Percentiles rank a stretch among this genome's conserved stretches.
Conservation (phyloP, 1,284 basidiomycete genomes). For the Coniferiporia sulphurascens region DNA sequence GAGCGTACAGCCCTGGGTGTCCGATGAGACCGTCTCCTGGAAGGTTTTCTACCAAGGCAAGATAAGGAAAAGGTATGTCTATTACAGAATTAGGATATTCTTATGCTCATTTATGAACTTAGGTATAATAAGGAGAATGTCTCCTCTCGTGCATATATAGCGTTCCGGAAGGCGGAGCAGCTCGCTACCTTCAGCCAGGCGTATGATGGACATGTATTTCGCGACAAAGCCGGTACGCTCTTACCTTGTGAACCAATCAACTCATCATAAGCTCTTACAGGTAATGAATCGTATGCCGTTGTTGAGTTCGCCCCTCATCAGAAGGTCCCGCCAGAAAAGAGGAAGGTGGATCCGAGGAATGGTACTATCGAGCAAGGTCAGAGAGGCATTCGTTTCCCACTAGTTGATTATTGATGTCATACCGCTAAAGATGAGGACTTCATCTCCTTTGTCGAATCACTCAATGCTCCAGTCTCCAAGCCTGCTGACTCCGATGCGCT, state of each 20-base stretch:
- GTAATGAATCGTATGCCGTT: conserved; percentile 81
- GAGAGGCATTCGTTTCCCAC: background rate
- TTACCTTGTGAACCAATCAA: background rate
- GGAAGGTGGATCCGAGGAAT: conserved; percentile 64
- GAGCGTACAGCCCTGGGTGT: conserved; percentile 81
- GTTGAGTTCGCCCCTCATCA: conserved; percentile 95
- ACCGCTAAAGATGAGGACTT: conserved; percentile 67
- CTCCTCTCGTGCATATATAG: conserved; percentile 87
- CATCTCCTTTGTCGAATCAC: conserved; percentile 71
- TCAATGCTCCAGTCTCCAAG: conserved; percentile 43
- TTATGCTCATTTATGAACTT: background rate
- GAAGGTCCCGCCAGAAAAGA: conserved; percentile 72
- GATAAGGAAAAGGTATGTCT: conserved; percentile 61
- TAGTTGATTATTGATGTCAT: background rate
- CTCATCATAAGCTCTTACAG: conserved; percentile 35
- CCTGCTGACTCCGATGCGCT: conserved; percentile 52
- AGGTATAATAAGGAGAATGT: conserved; percentile 79
- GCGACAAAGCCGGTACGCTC: conserved; percentile 80
- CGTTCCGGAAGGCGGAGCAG: conserved; percentile 73
- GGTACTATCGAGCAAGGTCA: conserved; percentile 77
- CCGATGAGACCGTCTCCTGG: conserved; percentile 68
- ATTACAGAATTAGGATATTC: background rate
- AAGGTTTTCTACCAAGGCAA: conserved; percentile 67
- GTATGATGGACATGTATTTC: conserved; percentile 90
- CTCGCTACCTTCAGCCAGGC: conserved; percentile 76